Conservation (phyloP, 441 rosid species). For the Euphorbia schlechtendalii region DNA sequence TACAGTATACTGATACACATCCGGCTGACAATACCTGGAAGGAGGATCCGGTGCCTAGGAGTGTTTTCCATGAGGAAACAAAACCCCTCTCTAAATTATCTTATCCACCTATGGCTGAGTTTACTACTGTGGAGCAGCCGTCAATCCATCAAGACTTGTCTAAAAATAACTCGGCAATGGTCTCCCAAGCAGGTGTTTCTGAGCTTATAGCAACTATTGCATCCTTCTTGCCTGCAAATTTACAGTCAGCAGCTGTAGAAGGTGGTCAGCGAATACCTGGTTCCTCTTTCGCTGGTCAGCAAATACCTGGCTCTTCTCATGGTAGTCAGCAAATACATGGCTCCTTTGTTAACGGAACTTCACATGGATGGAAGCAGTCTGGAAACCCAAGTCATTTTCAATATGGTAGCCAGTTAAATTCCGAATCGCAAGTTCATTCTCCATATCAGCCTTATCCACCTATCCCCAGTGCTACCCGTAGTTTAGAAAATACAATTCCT, state of each 20-base stretch:
- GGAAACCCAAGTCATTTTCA: constrained; percentile 42
- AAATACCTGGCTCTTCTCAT: constrained; percentile 15
- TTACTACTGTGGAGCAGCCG: constrained; percentile 26
- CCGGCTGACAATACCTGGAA: constrained; percentile 28
- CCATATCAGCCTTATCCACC: constrained; percentile 44
- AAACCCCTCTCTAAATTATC: constrained; percentile 39
- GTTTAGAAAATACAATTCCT: constrained; percentile 36
- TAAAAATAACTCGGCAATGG: constrained; percentile 24
- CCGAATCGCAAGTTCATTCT: constrained; percentile 33
- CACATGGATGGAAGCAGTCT: constrained; percentile 49
- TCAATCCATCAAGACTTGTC: constrained; percentile 37
- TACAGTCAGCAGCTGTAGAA: constrained; percentile 38
- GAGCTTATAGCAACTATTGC: constrained; percentile 80
- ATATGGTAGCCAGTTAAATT: constrained; percentile 41
- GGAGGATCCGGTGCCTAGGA: constrained; percentile 39
- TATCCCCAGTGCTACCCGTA: constrained; percentile 31
- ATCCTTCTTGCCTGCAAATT: constrained; percentile 57
- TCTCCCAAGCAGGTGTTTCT: constrained; percentile 51
- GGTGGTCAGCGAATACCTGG: constrained; percentile 37
- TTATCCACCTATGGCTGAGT: constrained; percentile 29
- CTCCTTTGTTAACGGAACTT: constrained; percentile 25
- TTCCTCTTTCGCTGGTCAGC: constrained; percentile 26
- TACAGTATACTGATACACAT: constrained; percentile 36
- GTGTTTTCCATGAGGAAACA: constrained; percentile 41
- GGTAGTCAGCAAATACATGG: neutral